phyloP scores from a whole-genome alignment of 2,329 filamentous ascomycete genomes.

The Sporothrix globosa region DNA sequence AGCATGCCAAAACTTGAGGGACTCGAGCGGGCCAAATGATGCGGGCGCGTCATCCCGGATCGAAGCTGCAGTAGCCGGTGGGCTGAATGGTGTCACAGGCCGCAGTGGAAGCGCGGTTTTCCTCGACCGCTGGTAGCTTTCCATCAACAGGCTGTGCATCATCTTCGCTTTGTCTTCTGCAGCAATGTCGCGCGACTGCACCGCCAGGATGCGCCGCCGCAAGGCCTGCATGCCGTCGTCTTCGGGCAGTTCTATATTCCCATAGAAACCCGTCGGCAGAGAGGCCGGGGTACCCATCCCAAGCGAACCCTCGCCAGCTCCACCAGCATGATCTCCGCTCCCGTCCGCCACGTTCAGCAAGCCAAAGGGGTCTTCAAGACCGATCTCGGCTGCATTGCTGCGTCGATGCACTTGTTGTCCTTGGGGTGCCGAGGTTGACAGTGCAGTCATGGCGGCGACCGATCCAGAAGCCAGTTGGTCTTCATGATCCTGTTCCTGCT shows the following conservation, averaged over 20 bases:
- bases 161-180: slow-evolving; percentile 68
- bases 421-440: slow-evolving; percentile 2
- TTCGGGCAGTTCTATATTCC: slow-evolving; percentile 60
- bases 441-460: neutral
- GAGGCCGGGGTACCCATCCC: neutral
- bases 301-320: neutral
- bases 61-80: slow-evolving; percentile 28
- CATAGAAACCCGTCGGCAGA: slow-evolving; percentile 35
- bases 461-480: neutral
- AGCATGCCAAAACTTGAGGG: slow-evolving; percentile 63
- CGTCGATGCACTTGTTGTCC: neutral
- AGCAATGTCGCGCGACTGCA: slow-evolving; percentile 64
- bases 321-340: neutral
- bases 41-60: slow-evolving; percentile 47
- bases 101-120: slow-evolving; percentile 35
- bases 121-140: slow-evolving; percentile 62
- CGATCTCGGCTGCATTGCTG: slow-evolving; percentile 11
- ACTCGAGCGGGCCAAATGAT: slow-evolving; percentile 54
- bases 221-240: slow-evolving; percentile 77
- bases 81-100: slow-evolving; percentile 39
- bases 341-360: neutral
- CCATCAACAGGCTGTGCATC: slow-evolving; percentile 71
- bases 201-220: slow-evolving; percentile 67
- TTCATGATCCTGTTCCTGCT: slow-evolving; percentile 7
- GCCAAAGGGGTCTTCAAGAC: neutral